These are phyloP conservation scores for Mallotus repandus DNA, from an alignment of 441 rosid species.

Conservation along the genomic window DNA sequence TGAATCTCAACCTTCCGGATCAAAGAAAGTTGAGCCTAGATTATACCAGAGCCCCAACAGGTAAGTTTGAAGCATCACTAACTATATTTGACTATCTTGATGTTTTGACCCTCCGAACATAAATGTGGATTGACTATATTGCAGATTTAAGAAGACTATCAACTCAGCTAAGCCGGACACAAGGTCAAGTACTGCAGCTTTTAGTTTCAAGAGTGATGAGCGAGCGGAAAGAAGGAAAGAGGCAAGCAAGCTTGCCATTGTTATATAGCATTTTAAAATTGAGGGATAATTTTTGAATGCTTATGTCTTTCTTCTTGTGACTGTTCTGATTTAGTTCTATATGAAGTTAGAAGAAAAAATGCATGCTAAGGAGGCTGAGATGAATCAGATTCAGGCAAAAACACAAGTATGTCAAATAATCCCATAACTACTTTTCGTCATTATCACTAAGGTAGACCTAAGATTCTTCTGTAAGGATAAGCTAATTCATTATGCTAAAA, in stretches of 20 bases:
- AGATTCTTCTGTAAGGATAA: background rate
- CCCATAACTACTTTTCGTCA: background rate
- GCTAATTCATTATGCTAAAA: constrained; percentile 8
- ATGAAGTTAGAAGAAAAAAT: constrained; percentile 72
- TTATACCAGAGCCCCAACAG: constrained; percentile 40
- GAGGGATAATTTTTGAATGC: background rate
- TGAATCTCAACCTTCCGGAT: constrained; percentile 38
- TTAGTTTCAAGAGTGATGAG: constrained; percentile 58
- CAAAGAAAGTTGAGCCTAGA: constrained; percentile 37
- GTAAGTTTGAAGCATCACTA: constrained; percentile 28
- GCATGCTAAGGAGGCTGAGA: constrained; percentile 70
- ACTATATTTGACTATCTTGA: background rate
- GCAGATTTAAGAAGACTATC: constrained; percentile 45
- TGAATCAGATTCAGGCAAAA: constrained; percentile 58
- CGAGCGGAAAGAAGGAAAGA: constrained; percentile 79
- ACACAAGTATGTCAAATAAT: constrained; percentile 48
- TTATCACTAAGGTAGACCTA: background rate
- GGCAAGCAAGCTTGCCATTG: constrained; percentile 41
- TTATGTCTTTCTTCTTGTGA: constrained; percentile 1
- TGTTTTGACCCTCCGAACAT: constrained; percentile 8
- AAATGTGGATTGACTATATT: constrained; percentile 18
- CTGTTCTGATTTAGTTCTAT: constrained; percentile 42
- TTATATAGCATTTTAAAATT: background rate
- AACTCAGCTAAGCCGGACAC: constrained; percentile 40
- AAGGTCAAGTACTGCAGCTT: constrained; percentile 35